Base-by-base conservation (phyloP, 371 early-diverging fungal species). In the Mortierella sp. region DNA sequence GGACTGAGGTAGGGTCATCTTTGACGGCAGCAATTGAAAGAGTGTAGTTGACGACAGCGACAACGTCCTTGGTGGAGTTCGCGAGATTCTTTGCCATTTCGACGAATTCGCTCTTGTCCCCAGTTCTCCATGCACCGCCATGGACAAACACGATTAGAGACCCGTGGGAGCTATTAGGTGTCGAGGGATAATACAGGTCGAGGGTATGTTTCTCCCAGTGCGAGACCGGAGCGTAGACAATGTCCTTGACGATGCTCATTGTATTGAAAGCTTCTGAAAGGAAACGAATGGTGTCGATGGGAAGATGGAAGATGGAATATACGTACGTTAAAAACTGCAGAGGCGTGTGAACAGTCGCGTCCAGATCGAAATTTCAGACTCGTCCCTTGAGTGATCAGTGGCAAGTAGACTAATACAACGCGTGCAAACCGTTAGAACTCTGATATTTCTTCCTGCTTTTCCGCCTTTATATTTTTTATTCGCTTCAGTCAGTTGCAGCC, bases 101-200 rank as follows among this genome's bases (percentile, higher is more conserved):
- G 12, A 51, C 71, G 62, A 88, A 92, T 30, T 89, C 90, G 28
- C 78, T 69, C 76, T 94, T 94, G 78, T 94, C 93, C 67, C 93
- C 94, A 0, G 91, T 85, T 26, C 93, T 86, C 96, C 96, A 96
- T 5, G 95, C 94, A 8, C 96, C 96, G 39, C 96, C 95, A 79
- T 94, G 94, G 22, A 95, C 81, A 81, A 91, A 92, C 6, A 94
- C 88, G 10, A 92, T 67, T 11, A 94, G 72, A 3, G 93, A 90
- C 45, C 47, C 32, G 9, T 64, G 26, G 6, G 28, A 24, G n/a
- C 26, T n/a, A 16, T 35, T 9, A 22, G 51, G 45, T 26, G 61
- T 14, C 0, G 62, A 30, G 9, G 88, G 87, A 10, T 85, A 45
- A 73, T 88, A 89, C 10, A 89, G 72, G 77, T 89, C 89, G 20